These are phyloP conservation scores for Candida montana DNA, from an alignment of 805 yeast species.

Conservation along the genomic window DNA sequence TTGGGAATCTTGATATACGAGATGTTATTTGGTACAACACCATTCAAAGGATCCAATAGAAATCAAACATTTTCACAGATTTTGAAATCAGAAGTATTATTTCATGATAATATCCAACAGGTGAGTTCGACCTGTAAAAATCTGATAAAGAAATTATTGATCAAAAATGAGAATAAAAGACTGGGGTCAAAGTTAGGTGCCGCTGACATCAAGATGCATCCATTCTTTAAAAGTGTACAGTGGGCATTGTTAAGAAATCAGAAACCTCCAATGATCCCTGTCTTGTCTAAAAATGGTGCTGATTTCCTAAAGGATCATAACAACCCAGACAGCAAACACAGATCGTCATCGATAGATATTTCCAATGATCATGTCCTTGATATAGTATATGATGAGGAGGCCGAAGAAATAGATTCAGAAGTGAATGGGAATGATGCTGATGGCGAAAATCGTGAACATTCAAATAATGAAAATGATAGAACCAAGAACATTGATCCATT, in stretches of 20 bases:
- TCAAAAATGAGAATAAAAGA: conserved; percentile 84
- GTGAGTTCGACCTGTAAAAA: conserved; percentile 73
- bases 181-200: conserved; percentile 94
- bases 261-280: conserved; percentile 94
- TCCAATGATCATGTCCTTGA: conserved; percentile 23
- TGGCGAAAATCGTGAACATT: neutral
- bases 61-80: conserved; percentile 87
- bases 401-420: conserved; percentile 18
- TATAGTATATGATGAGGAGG: conserved; percentile 11
- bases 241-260: conserved; percentile 95
- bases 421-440: neutral
- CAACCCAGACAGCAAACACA: conserved; percentile 12
- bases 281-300: conserved; percentile 48
- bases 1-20: conserved; percentile 89
- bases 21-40: conserved; percentile 94
- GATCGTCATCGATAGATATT: conserved; percentile 24
- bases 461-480: conserved; percentile 8
- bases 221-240: conserved; percentile 84
- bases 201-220: conserved; percentile 85
- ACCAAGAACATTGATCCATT: conserved; percentile 56
- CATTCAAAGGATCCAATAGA: conserved; percentile 88
- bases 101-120: conserved; percentile 56
- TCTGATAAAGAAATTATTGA: conserved; percentile 72
- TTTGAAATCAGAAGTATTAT: conserved; percentile 75
- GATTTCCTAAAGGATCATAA: conserved; percentile 38